A percentile compares a stretch with the other conserved stretches of the same genome.
Conservation (phyloP, 208 protist species). For the Blastocrithidia nonstop region DNA sequence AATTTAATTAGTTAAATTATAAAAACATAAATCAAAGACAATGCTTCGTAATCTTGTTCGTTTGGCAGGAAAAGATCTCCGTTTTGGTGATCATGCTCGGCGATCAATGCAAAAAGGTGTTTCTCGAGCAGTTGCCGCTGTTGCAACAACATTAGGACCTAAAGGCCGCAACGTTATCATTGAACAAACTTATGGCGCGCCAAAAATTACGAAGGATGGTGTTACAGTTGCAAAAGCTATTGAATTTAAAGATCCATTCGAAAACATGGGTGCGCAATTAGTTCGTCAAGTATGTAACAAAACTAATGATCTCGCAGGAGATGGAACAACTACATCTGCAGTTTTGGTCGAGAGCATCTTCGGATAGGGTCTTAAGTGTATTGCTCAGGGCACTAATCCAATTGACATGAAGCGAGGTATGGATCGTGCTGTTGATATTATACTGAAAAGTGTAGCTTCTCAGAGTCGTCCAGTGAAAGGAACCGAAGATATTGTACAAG, state of each 20-base stretch:
- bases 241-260: conserved; percentile 94
- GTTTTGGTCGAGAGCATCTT: conserved; percentile 97
- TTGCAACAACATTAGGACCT: conserved; percentile 96
- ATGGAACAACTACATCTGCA: conserved; percentile 99
- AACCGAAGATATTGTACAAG: conserved; percentile 92
- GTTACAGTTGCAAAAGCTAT: conserved; percentile 98
- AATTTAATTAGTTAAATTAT: too few relatives aligned
- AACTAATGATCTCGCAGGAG: conserved; percentile 96
- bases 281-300: conserved; percentile 93
- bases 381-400: conserved; percentile 97
- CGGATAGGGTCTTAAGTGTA: conserved; percentile 92
- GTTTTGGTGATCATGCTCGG: conserved; percentile 89
- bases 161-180: conserved; percentile 98
- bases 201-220: conserved; percentile 99
- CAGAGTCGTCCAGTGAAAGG: conserved; percentile 89
- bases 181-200: conserved; percentile 94
- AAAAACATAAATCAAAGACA: too few relatives aligned
- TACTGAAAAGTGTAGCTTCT: conserved; percentile 79
- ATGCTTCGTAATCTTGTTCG: conserved; percentile 42
- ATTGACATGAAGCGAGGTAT: conserved; percentile 99
- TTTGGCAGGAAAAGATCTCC: conserved; percentile 87
- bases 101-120: conserved; percentile 90
- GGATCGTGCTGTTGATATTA: conserved; percentile 87
- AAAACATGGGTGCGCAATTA: conserved; percentile 98
- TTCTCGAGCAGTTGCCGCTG: conserved; percentile 90